These are phyloP conservation scores for Venturia effusa DNA, from an alignment of 2,329 filamentous ascomycete genomes.

Conservation along the genomic window DNA sequence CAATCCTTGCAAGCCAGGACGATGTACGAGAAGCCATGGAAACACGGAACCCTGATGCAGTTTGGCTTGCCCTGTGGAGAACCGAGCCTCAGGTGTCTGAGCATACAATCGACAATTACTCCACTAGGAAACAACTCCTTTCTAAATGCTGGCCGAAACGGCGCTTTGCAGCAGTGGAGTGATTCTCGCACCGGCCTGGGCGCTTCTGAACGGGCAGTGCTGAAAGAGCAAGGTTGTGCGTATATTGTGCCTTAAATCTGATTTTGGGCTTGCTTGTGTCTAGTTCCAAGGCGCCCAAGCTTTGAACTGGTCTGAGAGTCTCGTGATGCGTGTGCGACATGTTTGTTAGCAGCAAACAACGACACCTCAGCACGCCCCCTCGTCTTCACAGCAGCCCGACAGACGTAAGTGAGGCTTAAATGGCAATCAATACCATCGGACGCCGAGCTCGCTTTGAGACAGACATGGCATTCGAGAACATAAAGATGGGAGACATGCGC, in stretches of 20 bases:
- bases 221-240: neutral
- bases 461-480: neutral
- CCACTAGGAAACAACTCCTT: neutral
- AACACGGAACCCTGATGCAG: constrained; percentile 58
- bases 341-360: constrained; percentile 1
- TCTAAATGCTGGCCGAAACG: neutral
- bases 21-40: constrained; percentile 50
- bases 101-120: neutral
- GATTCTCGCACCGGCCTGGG: neutral
- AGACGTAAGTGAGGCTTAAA: neutral
- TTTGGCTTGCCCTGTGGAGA: constrained; percentile 53
- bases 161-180: constrained; percentile 1
- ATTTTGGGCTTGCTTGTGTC: neutral
- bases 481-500: neutral
- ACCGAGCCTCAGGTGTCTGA: neutral
- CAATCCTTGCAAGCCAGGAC: constrained; percentile 23
- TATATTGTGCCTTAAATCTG: neutral
- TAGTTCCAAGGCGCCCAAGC: neutral
- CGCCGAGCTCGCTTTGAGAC: neutral
- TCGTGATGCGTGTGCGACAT: neutral
- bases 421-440: neutral
- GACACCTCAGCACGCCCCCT: neutral
- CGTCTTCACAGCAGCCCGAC: neutral
- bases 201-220: neutral
- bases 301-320: neutral